These are phyloP conservation scores for Salvia hispanica DNA, from an alignment of 257 asterid species.

Conservation along the genomic window DNA sequence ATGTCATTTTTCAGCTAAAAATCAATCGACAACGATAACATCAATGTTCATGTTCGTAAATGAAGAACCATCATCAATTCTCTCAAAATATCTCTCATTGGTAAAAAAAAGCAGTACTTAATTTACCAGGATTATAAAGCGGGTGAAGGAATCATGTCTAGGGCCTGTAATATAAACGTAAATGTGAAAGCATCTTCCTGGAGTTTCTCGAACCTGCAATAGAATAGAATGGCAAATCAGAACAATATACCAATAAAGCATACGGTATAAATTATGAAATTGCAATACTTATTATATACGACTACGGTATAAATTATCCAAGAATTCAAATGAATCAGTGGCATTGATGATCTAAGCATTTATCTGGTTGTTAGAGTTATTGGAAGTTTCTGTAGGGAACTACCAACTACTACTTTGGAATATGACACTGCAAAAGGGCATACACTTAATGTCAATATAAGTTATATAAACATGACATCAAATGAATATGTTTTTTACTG, in stretches of 20 bases:
- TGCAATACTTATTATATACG: neutral
- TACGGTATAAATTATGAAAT: neutral
- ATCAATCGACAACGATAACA: neutral
- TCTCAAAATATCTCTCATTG: too few relatives aligned
- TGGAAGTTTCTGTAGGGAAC: neutral
- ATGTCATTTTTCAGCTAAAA: neutral
- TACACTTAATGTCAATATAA: neutral
- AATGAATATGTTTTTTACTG: neutral
- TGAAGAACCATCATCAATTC: too few relatives aligned
- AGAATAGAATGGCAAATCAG: slow-evolving; percentile 13
- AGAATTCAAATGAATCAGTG: neutral
- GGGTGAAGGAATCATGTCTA: slow-evolving; percentile 48
- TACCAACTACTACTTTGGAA: neutral
- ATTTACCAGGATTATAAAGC: neutral
- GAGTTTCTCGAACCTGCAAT: slow-evolving; percentile 83
- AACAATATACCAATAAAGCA: neutral
- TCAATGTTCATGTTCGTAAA: neutral
- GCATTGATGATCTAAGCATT: neutral
- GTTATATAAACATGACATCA: neutral
- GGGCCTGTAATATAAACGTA: slow-evolving; percentile 74
- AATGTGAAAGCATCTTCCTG: slow-evolving; percentile 83
- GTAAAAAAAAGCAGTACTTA: neutral
- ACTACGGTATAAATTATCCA: neutral
- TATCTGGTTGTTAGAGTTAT: neutral
- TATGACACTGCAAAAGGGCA: neutral